Percentiles rank a stretch among this genome's conserved stretches.
phyloP scores from a whole-genome alignment of 768 basidiomycete genomes.

The Leccinum subtestaceum region DNA sequence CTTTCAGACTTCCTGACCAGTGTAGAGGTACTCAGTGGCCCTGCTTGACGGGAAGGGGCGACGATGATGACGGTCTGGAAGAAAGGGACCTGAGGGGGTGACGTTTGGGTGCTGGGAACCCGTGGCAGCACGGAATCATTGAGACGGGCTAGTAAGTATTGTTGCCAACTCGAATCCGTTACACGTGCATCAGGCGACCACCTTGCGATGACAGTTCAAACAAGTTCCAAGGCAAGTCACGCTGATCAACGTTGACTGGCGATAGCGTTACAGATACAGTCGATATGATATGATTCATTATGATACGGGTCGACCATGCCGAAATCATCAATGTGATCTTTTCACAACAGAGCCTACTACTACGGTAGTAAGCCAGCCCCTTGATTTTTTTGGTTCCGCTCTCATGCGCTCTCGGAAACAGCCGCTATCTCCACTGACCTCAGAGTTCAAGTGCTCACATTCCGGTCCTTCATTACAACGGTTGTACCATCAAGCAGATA shows the following conservation, averaged over 20 bases:
- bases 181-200: constrained; percentile 18
- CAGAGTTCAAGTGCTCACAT: no score
- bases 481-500: no score
- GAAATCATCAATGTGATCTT: background rate
- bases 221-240: background rate
- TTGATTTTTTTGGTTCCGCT: background rate
- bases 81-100: background rate
- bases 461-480: no score
- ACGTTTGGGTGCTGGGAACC: constrained; percentile 1
- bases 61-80: background rate
- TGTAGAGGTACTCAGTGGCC: background rate
- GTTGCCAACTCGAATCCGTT: constrained; percentile 4
- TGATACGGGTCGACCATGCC: background rate
- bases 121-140: background rate
- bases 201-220: background rate
- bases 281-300: background rate
- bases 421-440: no score
- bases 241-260: no score
- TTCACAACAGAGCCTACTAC: background rate
- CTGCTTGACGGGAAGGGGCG: background rate
- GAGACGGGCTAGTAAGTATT: background rate
- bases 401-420: background rate
- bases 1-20: background rate
- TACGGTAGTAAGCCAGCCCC: background rate
- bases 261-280: background rate